Evolutionary conservation across 208 protist species (phyloP).

Genomic region (Herpetomonas samuelpessoai): DNA sequence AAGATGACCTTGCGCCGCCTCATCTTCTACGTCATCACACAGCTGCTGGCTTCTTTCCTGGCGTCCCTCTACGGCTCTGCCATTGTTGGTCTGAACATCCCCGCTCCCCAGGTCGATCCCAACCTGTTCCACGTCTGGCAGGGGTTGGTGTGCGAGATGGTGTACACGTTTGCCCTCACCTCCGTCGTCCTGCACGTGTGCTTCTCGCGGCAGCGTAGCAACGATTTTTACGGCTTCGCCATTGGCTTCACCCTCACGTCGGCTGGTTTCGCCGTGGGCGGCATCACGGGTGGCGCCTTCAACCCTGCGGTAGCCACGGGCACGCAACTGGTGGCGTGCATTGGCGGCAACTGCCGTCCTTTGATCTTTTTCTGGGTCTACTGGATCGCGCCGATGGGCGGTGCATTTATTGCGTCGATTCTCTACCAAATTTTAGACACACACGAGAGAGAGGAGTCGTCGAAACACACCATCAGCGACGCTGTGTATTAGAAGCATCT

Average conservation of each 20-base stretch:
- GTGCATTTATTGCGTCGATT: constrained; percentile 75
- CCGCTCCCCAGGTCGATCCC: constrained; percentile 32
- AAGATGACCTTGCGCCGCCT: constrained; percentile 64
- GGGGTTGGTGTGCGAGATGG: constrained; percentile 66
- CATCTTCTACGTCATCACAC: constrained; percentile 67
- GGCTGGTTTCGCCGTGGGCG: constrained; percentile 69
- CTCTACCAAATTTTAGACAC: constrained; percentile 82
- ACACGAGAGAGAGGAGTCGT: constrained; percentile 36
- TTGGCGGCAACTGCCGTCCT: constrained; percentile 64
- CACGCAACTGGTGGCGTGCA: constrained; percentile 64
- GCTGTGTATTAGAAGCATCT: constrained; percentile 2
- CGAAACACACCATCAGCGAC: constrained; percentile 18
- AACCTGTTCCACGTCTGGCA: constrained; percentile 57
- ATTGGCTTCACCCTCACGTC: constrained; percentile 70
- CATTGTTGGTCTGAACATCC: constrained; percentile 79
- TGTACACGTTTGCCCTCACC: constrained; percentile 80
- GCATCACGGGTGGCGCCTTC: constrained; percentile 67
- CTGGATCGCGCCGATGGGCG: constrained; percentile 83
- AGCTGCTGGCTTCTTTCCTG: constrained; percentile 72
- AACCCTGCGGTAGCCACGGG: constrained; percentile 81
- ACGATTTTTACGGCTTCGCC: constrained; percentile 83
- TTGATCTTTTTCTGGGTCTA: constrained; percentile 80
- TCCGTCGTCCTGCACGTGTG: constrained; percentile 80
- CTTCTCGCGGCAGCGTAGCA: constrained; percentile 79
- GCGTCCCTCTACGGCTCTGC: constrained; percentile 67